Evolutionary conservation across 2,329 filamentous ascomycete genomes (phyloP).

Genomic region (Aplosporella prunicola): DNA sequence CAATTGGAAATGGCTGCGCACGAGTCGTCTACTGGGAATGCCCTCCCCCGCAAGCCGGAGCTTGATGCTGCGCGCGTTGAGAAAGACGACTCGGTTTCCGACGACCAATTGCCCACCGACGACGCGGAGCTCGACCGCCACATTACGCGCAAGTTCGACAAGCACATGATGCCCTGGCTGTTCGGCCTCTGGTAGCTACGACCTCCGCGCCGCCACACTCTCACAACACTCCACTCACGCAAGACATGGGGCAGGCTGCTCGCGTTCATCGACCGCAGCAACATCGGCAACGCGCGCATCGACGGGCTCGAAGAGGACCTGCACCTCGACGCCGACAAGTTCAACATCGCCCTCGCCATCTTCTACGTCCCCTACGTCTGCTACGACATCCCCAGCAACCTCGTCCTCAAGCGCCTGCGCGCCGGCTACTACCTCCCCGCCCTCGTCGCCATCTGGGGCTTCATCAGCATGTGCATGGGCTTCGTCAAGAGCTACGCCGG

Average conservation of each 20-base stretch:
- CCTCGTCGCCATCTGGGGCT: slow-evolving; percentile 32
- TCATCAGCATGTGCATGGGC: slow-evolving; percentile 32
- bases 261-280: slow-evolving; percentile 39
- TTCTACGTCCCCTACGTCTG: slow-evolving; percentile 38
- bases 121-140: slow-evolving; percentile 20
- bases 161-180: slow-evolving; percentile 36
- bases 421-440: slow-evolving; percentile 33
- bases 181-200: slow-evolving; percentile 39
- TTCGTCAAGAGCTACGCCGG: slow-evolving; percentile 33
- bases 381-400: slow-evolving; percentile 33
- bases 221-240: no score
- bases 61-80: slow-evolving; percentile 13
- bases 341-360: slow-evolving; percentile 35
- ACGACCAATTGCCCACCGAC: slow-evolving; percentile 2
- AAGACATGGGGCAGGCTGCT: no score
- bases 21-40: no score
- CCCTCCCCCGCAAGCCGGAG: no score
- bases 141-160: slow-evolving; percentile 35
- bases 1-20: no score
- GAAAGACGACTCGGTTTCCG: slow-evolving; percentile 12
- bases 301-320: slow-evolving; percentile 33
- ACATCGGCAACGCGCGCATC: slow-evolving; percentile 36
- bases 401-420: slow-evolving; percentile 31
- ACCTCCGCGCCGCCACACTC: no score
- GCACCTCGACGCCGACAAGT: slow-evolving; percentile 30